Evolutionary conservation across 441 rosid genomes (phyloP).

Genomic region (Bocquillonia castaneifolia): DNA sequence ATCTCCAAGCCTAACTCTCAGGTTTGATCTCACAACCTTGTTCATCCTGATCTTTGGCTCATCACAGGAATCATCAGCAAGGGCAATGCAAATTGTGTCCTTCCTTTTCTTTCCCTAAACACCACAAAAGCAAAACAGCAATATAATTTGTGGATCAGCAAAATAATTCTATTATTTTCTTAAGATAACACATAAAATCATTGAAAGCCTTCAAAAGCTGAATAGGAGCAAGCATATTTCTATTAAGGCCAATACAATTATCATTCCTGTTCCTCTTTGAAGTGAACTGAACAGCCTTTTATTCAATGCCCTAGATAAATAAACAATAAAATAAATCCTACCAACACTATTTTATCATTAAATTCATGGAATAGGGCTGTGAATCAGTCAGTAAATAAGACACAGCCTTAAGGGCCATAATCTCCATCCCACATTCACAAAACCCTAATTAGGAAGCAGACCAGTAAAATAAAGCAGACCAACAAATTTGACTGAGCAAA

Average conservation of each 20-base stretch:
- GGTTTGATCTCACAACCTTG: slow-evolving; percentile 67
- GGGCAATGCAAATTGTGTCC: slow-evolving; percentile 76
- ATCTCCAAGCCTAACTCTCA: slow-evolving; percentile 75
- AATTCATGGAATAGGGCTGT: neutral
- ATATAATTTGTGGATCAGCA: neutral
- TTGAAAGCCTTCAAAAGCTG: neutral
- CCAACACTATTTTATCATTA: neutral
- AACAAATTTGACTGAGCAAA: no score
- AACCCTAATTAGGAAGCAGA: neutral
- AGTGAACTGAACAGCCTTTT: neutral
- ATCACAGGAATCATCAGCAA: slow-evolving; percentile 76
- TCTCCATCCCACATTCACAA: neutral
- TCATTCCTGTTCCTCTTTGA: neutral
- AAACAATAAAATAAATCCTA: neutral
- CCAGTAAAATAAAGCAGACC: no score
- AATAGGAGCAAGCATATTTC: neutral
- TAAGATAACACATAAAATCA: neutral
- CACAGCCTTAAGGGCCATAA: neutral
- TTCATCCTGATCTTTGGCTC: slow-evolving; percentile 73
- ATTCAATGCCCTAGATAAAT: neutral
- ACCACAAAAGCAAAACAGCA: slow-evolving; percentile 7
- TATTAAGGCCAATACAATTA: neutral
- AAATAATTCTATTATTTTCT: neutral
- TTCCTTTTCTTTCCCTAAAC: slow-evolving; percentile 73
- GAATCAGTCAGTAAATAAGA: no score